These are phyloP conservation scores for Penicillium lagena DNA, from an alignment of 495 filamentous ascomycete species.

Conservation along the genomic window DNA sequence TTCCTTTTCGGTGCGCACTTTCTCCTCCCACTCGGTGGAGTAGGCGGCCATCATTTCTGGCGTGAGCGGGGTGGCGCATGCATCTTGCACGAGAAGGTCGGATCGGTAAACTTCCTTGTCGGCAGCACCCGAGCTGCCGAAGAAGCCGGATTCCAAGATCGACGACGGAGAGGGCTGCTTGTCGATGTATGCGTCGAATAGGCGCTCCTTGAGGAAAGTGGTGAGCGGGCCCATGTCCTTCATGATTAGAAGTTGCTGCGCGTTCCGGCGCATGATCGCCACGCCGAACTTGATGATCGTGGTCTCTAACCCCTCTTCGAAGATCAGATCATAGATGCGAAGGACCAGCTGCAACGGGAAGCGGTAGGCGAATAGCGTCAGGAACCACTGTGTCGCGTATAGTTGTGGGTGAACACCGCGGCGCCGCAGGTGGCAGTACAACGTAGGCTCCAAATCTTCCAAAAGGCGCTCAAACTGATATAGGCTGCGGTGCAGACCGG, in stretches of 20 bases:
- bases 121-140: constrained; percentile 79
- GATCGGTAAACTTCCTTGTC: constrained; percentile 96
- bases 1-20: constrained; percentile 67
- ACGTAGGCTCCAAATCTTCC: constrained; percentile 87
- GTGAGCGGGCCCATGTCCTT: constrained; percentile 85
- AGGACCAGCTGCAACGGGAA: constrained; percentile 95
- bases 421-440: constrained; percentile 91
- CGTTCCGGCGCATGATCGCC: constrained; percentile 92
- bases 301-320: constrained; percentile 88
- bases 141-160: constrained; percentile 94
- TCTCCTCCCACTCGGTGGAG: constrained; percentile 86
- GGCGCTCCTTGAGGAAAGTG: constrained; percentile 80
- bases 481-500: constrained; percentile 84
- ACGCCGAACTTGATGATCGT: constrained; percentile 90
- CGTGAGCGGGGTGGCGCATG: constrained; percentile 82
- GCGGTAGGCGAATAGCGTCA: constrained; percentile 97
- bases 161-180: constrained; percentile 78
- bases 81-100: constrained; percentile 88
- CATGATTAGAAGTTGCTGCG: constrained; percentile 70
- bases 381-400: constrained; percentile 98
- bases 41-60: constrained; percentile 74
- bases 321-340: constrained; percentile 92
- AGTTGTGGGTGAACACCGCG: constrained; percentile 83
- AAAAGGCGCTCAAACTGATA: constrained; percentile 94
- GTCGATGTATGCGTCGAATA: constrained; percentile 98